Conservation (phyloP, 371 early-diverging fungal genomes). For the Lichtheimia hyalospora region DNA sequence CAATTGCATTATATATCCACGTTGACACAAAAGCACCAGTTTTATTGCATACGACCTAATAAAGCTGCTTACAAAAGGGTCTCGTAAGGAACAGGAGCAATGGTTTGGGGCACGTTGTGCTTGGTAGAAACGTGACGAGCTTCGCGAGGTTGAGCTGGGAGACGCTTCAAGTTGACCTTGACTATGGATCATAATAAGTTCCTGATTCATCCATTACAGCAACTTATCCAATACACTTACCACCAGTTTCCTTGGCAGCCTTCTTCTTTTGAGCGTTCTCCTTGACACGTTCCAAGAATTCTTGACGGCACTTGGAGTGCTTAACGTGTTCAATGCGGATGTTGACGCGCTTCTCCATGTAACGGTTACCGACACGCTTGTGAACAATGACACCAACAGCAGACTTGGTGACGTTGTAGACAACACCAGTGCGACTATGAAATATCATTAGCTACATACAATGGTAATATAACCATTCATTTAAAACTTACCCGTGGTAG, state of each 20-base stretch:
- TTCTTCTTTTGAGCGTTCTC: constrained; percentile 86
- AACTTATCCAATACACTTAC: constrained; percentile 17
- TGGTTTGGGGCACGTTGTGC: constrained; percentile 90
- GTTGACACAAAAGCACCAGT: too few relatives aligned
- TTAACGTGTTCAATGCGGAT: constrained; percentile 98
- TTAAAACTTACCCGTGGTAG: constrained; percentile 96
- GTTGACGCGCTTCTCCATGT: constrained; percentile 98
- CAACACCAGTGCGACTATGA: constrained; percentile 91
- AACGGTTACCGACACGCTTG: constrained; percentile 98
- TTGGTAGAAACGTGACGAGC: constrained; percentile 89
- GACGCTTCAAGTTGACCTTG: constrained; percentile 86
- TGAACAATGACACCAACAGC: constrained; percentile 98
- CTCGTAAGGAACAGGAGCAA: constrained; percentile 95
- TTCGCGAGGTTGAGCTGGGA: constrained; percentile 89
- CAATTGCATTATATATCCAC: too few relatives aligned
- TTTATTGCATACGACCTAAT: too few relatives aligned
- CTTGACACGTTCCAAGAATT: constrained; percentile 97
- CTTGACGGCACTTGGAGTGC: constrained; percentile 99
- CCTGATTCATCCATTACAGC: too few relatives aligned
- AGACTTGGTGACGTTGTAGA: constrained; percentile 98
- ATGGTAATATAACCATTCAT: constrained; percentile 3
- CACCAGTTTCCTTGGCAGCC: constrained; percentile 73
- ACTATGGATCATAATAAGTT: constrained; percentile 25
- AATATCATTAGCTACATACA: neutral
- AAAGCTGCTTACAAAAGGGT: constrained; percentile 63